These are phyloP conservation scores for Dothistroma septosporum DNA, from an alignment of 2,329 filamentous ascomycete species.

Conservation along the genomic window DNA sequence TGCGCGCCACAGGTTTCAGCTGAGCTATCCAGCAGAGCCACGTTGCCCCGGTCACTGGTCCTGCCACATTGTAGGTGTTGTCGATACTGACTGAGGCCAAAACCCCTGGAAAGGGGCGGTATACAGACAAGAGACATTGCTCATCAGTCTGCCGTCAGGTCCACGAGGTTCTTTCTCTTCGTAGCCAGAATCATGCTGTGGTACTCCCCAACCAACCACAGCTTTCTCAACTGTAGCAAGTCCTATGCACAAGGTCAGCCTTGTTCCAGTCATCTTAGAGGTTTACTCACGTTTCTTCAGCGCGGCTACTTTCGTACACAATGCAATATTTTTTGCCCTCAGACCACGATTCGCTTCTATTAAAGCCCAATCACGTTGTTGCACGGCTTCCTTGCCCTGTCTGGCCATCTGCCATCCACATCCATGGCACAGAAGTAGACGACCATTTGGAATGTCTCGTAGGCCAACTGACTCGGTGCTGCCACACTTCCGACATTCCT, in stretches of 20 bases:
- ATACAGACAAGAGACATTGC: too few species aligned
- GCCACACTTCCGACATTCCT: not conserved
- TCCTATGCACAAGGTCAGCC: not conserved
- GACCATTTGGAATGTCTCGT: not conserved
- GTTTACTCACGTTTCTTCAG: not conserved
- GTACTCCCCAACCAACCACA: not conserved
- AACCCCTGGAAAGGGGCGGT: too few species aligned
- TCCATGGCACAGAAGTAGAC: not conserved
- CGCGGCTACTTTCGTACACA: not conserved
- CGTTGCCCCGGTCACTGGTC: too few species aligned
- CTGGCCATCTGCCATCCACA: not conserved
- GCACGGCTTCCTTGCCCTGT: not conserved
- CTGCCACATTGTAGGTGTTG: too few species aligned
- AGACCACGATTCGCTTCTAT: not conserved
- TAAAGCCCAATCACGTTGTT: not conserved
- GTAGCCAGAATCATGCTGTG: not conserved
- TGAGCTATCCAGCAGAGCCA: too few species aligned
- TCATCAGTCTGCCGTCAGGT: not conserved
- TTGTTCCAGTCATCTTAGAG: not conserved
- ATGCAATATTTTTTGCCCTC: not conserved
- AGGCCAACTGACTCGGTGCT: not conserved
- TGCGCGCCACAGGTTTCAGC: too few species aligned
- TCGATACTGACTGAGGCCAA: too few species aligned
- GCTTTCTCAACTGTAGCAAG: not conserved
- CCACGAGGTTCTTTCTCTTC: not conserved